Evolutionary conservation across 768 basidiomycete genomes (phyloP).

Genomic region (Rhizopogon rudus): DNA sequence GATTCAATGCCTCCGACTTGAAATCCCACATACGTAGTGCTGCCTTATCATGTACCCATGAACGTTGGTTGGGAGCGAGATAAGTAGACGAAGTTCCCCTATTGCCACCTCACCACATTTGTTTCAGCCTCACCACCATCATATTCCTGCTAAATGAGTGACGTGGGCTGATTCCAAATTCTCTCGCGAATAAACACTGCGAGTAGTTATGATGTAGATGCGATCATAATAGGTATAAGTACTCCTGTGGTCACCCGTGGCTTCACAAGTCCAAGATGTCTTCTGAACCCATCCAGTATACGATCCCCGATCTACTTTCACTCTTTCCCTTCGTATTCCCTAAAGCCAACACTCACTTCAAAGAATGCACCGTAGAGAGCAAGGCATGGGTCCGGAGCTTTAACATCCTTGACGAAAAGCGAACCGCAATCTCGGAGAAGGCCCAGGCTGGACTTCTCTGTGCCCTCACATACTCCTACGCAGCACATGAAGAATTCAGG

Average conservation of each 20-base stretch:
- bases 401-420: conserved; percentile 51
- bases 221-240: not conserved
- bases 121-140: too few species aligned
- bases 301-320: conserved; percentile 53
- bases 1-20: too few species aligned
- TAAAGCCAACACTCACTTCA: conserved; percentile 51
- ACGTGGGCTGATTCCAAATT: too few species aligned
- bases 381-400: conserved; percentile 57
- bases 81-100: too few species aligned
- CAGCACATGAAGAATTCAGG: conserved; percentile 52
- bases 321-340: conserved; percentile 40
- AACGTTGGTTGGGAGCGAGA: too few species aligned
- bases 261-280: conserved; percentile 1
- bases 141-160: too few species aligned
- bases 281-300: conserved; percentile 28
- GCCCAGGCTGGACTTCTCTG: conserved; percentile 57
- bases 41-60: too few species aligned
- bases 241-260: not conserved
- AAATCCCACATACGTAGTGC: too few species aligned
- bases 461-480: conserved; percentile 56
- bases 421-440: conserved; percentile 49
- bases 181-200: too few species aligned
- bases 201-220: too few species aligned
- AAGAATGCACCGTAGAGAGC: conserved; percentile 50
- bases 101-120: too few species aligned